Evolutionary conservation across 2,329 filamentous ascomycete species (phyloP).

Genomic region (Trichoderma cornu-damae): DNA sequence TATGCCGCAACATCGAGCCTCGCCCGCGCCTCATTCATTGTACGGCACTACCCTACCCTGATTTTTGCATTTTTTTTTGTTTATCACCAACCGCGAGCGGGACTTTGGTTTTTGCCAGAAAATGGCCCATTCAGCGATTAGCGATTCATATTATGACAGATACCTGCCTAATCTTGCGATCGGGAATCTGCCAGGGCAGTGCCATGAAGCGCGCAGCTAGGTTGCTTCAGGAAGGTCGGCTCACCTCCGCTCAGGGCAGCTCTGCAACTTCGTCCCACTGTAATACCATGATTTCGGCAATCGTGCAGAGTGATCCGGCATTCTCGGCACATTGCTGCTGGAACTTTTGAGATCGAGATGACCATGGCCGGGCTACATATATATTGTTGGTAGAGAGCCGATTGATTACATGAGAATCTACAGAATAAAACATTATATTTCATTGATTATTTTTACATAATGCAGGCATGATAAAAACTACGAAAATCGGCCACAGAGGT

Average conservation of each 20-base stretch:
- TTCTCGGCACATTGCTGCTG: background rate
- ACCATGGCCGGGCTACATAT: background rate
- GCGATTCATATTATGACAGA: background rate
- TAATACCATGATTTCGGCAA: background rate
- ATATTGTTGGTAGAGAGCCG: background rate
- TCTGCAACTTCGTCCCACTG: background rate
- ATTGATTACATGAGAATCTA: too few species aligned
- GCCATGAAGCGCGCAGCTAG: background rate
- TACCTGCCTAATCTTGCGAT: background rate
- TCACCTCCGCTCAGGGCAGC: background rate
- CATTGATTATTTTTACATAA: too few species aligned
- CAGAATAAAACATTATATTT: too few species aligned
- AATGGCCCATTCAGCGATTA: background rate
- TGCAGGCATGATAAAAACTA: too few species aligned
- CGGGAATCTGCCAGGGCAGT: background rate
- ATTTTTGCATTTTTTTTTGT: background rate
- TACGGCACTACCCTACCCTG: background rate
- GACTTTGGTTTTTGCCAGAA: background rate
- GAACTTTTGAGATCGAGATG: constrained; percentile 2
- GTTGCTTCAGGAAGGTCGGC: background rate
- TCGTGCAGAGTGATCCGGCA: background rate
- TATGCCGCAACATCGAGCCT: background rate
- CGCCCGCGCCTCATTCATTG: background rate
- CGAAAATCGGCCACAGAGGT: too few species aligned
- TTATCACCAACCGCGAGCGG: background rate